These are phyloP conservation scores for Aspergillus fructus DNA, from an alignment of 2,329 filamentous ascomycete genomes.

Conservation along the genomic window DNA sequence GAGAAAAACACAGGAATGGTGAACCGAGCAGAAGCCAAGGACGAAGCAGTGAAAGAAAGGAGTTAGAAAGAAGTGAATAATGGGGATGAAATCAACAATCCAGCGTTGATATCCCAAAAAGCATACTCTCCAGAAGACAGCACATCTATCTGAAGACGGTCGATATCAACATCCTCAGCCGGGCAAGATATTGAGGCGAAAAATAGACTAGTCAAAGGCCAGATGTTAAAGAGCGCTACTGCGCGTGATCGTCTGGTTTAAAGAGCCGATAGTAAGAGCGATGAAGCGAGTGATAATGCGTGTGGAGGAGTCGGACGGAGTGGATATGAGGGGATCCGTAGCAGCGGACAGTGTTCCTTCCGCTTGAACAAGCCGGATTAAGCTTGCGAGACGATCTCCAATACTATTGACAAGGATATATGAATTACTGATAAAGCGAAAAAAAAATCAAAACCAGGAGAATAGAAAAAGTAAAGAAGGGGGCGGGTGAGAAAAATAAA, in stretches of 20 bases:
- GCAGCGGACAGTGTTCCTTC: not conserved
- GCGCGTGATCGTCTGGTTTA: not conserved
- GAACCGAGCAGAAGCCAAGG: not conserved
- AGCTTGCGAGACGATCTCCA: not conserved
- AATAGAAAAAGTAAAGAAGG: not conserved
- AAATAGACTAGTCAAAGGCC: not conserved
- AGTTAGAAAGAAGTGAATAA: not conserved
- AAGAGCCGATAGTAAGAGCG: not conserved
- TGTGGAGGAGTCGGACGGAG: constrained; percentile 1
- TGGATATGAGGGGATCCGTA: not conserved
- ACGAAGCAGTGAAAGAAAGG: constrained; percentile 2
- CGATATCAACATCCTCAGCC: constrained; percentile 10
- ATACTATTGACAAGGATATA: constrained; percentile 1
- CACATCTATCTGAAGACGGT: constrained; percentile 13
- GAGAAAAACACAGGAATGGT: not conserved
- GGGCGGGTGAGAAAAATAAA: not conserved
- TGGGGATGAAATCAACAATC: constrained; percentile 4
- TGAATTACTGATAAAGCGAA: not conserved
- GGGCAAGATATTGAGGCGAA: not conserved
- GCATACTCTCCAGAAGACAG: constrained; percentile 14
- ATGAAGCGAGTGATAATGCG: not conserved
- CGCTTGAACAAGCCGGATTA: not conserved
- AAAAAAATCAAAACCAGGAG: not conserved
- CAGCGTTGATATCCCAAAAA: constrained; percentile 1
- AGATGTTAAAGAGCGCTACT: not conserved